These are phyloP conservation scores for Penicillium verrucosum DNA, from an alignment of 2,329 filamentous ascomycete genomes.

Conservation along the genomic window DNA sequence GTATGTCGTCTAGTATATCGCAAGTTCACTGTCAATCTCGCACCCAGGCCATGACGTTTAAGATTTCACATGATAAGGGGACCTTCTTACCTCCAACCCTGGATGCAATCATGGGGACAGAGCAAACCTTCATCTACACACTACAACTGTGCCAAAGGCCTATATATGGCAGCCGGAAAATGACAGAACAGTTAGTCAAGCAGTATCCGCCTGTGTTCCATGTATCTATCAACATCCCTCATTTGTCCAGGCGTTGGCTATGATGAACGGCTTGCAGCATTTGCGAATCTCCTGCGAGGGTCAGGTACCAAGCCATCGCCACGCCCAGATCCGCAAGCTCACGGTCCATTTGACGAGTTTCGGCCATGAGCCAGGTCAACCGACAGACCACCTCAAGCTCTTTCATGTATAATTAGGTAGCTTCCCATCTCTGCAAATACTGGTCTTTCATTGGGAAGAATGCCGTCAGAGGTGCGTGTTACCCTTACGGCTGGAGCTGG, in stretches of 20 bases:
- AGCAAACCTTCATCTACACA: slow-evolving; percentile 77
- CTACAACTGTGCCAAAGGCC: slow-evolving; percentile 63
- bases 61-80: slow-evolving; percentile 69
- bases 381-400: slow-evolving; percentile 70
- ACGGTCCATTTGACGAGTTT: slow-evolving; percentile 70
- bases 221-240: slow-evolving; percentile 79
- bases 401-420: slow-evolving; percentile 75
- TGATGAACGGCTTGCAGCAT: slow-evolving; percentile 67
- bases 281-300: slow-evolving; percentile 74
- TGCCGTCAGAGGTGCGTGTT: neutral
- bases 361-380: slow-evolving; percentile 56
- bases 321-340: slow-evolving; percentile 71
- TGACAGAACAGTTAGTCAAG: slow-evolving; percentile 76
- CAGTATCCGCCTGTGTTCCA: slow-evolving; percentile 90
- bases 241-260: slow-evolving; percentile 71
- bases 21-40: slow-evolving; percentile 33
- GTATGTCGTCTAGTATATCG: slow-evolving; percentile 38
- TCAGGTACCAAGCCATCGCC: slow-evolving; percentile 65
- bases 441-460: slow-evolving; percentile 72
- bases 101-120: slow-evolving; percentile 70
- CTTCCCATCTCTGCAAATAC: slow-evolving; percentile 64
- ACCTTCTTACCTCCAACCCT: slow-evolving; percentile 83
- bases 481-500: slow-evolving; percentile 41
- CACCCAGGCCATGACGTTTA: slow-evolving; percentile 69
- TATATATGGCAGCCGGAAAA: slow-evolving; percentile 75